Evolutionary conservation across 164 flowering plant genomes (phyloP), one percentile per base, ranked within the genome.

Genomic region (Buxus sempervirens): DNA sequence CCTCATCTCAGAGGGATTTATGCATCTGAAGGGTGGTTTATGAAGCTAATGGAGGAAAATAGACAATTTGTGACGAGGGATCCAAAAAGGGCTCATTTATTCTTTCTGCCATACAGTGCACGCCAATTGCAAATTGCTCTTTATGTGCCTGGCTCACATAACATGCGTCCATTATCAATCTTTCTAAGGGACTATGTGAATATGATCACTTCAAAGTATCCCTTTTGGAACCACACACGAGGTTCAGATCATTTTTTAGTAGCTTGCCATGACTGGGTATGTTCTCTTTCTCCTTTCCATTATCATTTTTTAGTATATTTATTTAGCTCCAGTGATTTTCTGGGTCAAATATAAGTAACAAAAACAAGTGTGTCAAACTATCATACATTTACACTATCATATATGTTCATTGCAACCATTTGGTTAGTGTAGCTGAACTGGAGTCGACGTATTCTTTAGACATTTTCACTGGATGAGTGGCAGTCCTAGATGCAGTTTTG

Each of bases 211-310:
- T 75, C 83, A 21, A 88, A 86, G 72, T 88, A 85, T 71, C 89
- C 88, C 16, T 88, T 81, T 57, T 88, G 93, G 90, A 88, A 88
- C 64, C 85, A 86, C 10, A 81, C 90, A 26, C 93, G 70, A 65
- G 93, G 90, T 24, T 63, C 78, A 13, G 89, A 88, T 73, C 90
- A 88, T 66, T 88, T 88, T 72, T 79, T 86, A 45, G 93, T 82
- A 60, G 93, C 93, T 41, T 88, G 93, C 77, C 93, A 88, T 73
- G 93, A 88, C 59, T 88, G 93, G 93, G 93, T 88, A 86, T 55
- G 73, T 14, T 32, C 15, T 10, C 16, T 20, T 60, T 45, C 14
- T 45, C 16, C 51, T 45, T 2, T 45, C 18, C 51, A 45, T 45
- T 45, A 2, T 45, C 5, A 5, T 15, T 15, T 1, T 45, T 45